Percentiles rank a stretch among this genome's conserved stretches.
phyloP scores from a whole-genome alignment of 2,329 filamentous ascomycete species.

The Aspergillus texensis region DNA sequence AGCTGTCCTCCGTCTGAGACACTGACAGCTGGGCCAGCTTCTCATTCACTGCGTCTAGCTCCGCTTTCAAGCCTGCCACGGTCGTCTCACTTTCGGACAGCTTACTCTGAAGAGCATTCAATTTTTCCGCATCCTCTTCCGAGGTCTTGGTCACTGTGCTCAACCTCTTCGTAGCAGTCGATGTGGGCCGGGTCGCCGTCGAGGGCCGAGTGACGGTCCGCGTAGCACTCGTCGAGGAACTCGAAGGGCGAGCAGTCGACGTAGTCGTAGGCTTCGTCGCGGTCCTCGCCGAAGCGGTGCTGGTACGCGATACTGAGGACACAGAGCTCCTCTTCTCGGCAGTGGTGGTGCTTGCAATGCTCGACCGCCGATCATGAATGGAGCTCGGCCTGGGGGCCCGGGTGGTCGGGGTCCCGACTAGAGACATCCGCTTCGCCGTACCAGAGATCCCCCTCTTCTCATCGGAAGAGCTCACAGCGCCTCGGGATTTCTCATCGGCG shows the following conservation, averaged over 20 bases:
- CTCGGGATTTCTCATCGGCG: conserved; percentile 46
- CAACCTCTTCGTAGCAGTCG: conserved; percentile 37
- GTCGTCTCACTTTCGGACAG: conserved; percentile 41
- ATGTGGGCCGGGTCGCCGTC: conserved; percentile 20
- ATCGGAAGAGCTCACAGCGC: conserved; percentile 48
- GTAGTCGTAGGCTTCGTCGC: conserved; percentile 26
- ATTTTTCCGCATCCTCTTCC: conserved; percentile 36
- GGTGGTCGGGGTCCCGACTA: conserved; percentile 41
- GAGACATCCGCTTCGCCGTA: conserved; percentile 49
- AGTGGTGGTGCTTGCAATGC: conserved; percentile 38
- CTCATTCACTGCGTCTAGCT: conserved; percentile 39
- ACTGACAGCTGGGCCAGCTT: conserved; percentile 37
- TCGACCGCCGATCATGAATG: conserved; percentile 41
- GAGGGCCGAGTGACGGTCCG: conserved; percentile 23
- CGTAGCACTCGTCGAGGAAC: conserved; percentile 26
- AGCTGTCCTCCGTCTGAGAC: conserved; percentile 26
- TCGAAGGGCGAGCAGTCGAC: conserved; percentile 22
- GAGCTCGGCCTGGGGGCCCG: conserved; percentile 39
- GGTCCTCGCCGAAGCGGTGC: conserved; percentile 29
- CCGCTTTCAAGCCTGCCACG: conserved; percentile 34
- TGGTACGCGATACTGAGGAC: conserved; percentile 22
- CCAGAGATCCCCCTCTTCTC: conserved; percentile 47
- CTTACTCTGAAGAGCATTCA: conserved; percentile 38
- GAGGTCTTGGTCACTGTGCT: conserved; percentile 37
- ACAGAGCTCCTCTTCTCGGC: conserved; percentile 32